Evolutionary conservation across 192 early-diverging fungal species (phyloP), one percentile per base, ranked within the genome.

Genomic region (Coemansia sp.): DNA sequence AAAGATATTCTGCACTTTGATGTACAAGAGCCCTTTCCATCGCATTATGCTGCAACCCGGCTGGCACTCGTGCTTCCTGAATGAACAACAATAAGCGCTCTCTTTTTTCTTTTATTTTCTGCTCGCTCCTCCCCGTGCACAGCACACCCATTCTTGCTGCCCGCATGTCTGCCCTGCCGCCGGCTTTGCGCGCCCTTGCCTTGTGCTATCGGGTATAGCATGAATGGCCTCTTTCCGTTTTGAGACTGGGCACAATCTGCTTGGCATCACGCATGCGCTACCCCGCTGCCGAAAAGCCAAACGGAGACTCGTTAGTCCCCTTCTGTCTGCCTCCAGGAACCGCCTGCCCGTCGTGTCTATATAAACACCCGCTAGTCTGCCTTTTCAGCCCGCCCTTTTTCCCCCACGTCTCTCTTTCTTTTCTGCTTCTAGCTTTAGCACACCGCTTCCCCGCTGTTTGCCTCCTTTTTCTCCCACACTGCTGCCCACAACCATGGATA

Each of bases 401-500:
- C 16, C 42, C 42, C 42, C 42, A 45, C 42, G 42, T 16, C 12
- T 45, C 14, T 16, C 42, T 45, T 45, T 12, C 12, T 45, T 45
- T 45, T 45, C 42, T 45, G 42, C 14, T 12, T 45, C 14, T 16
- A 5, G 42, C 42, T 8, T 16, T 16, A 1, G 42, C 42, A 16
- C 42, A 45, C 42, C 42, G 17, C 3, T 16, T 38, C 36, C 42
- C 17, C 3, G 10, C 42, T 45, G 7, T n/a, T 34, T 36, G 45
- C 29, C 25, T 32, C 28, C 62, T 2, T 68, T 20, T 20, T 51
- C 12, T 25, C 63, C 28, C 18, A 16, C 25, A 32, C 17, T 52
- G 20, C 50, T 25, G 50, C 50, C 50, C 28, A 55, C 52, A 38
- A 16, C 36, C 31, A 80, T 80, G 77, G 77, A 80, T 59, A 71